Evolutionary conservation across 2,329 filamentous ascomycete species (phyloP), one percentile per base, ranked within the genome.

Genomic region (Monilinia fructigena): DNA sequence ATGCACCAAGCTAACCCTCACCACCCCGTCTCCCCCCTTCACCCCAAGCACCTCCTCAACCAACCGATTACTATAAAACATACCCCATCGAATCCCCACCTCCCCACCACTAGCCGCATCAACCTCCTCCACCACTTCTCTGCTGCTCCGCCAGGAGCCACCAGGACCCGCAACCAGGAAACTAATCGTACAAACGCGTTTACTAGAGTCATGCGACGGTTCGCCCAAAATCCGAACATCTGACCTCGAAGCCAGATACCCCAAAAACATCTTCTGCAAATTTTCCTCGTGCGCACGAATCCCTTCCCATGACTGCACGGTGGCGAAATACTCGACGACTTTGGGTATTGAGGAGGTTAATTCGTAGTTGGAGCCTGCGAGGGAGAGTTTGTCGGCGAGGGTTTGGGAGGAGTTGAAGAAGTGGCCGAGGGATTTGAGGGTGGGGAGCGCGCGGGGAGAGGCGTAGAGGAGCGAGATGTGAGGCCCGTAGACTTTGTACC

Each of bases 401-500:
- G 85, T 86, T 7, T 16, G 7, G 52, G 78, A 75, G 0, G 81
- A 77, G 72, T 90, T 91, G 80, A 92, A 92, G 78, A 84, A 91
- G 74, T 92, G 89, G 0, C 85, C 84, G 0, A 88, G 76, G 0
- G 86, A 84, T 5, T 78, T 78, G 65, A 92, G 79, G 58, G 82
- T 76, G 20, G 82, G 73, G 68, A 89, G 86, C 0, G 85, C 86
- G 0, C 76, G 73, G 5, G 80, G 79, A 31, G 85, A 85, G 6
- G 84, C 89, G 74, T 92, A 94, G 1, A 94, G 79, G 69, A 89
- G 84, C 0, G 89, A 83, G 1, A 93, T 81, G 71, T 93, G 91
- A 0, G 91, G 90, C 0, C 90, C 91, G 74, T 90, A 93, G 1
- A 93, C 85, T 76, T 94, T 94, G 78, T 93, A 93, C 90, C 90